These are phyloP conservation scores for Penicillium salamii DNA, from an alignment of 495 filamentous ascomycete species.

Conservation along the genomic window DNA sequence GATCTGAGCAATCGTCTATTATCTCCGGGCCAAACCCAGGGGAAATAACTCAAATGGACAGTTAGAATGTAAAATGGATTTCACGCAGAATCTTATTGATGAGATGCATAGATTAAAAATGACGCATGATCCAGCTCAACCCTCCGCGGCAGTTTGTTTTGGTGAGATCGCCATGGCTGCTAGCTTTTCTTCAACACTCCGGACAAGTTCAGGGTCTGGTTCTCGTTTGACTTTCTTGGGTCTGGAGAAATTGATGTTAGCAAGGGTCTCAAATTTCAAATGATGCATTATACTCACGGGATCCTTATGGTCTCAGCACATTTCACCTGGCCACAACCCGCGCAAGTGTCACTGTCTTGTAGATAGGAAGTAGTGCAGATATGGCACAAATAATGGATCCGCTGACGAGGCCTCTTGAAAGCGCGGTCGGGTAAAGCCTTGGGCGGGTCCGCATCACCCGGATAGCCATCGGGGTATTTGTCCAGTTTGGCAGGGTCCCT, in stretches of 20 bases:
- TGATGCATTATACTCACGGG: slow-evolving; percentile 41
- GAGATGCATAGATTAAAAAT: not conserved
- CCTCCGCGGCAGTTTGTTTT: not conserved
- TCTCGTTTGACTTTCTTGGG: slow-evolving; percentile 60
- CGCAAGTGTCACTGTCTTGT: slow-evolving; percentile 48
- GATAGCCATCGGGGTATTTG: slow-evolving; percentile 76
- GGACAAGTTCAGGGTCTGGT: slow-evolving; percentile 62
- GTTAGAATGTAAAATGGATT: not conserved
- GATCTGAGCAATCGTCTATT: no score
- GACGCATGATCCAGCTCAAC: not conserved
- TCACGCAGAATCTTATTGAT: not conserved
- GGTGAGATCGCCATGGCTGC: slow-evolving; percentile 20
- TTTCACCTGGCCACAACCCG: slow-evolving; percentile 59
- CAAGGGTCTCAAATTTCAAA: slow-evolving; percentile 11
- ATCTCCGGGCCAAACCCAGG: not conserved
- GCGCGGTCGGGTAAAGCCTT: slow-evolving; percentile 32
- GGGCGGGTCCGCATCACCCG: slow-evolving; percentile 58
- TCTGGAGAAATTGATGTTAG: slow-evolving; percentile 26
- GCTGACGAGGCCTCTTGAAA: slow-evolving; percentile 42
- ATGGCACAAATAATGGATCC: slow-evolving; percentile 62
- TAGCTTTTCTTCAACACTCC: slow-evolving; percentile 58
- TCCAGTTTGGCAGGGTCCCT: slow-evolving; percentile 70
- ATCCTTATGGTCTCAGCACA: slow-evolving; percentile 45
- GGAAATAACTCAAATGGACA: not conserved
- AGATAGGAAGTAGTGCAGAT: slow-evolving; percentile 57